phyloP scores from a whole-genome alignment of 345 rosid genomes.

The Populus deltoides region DNA sequence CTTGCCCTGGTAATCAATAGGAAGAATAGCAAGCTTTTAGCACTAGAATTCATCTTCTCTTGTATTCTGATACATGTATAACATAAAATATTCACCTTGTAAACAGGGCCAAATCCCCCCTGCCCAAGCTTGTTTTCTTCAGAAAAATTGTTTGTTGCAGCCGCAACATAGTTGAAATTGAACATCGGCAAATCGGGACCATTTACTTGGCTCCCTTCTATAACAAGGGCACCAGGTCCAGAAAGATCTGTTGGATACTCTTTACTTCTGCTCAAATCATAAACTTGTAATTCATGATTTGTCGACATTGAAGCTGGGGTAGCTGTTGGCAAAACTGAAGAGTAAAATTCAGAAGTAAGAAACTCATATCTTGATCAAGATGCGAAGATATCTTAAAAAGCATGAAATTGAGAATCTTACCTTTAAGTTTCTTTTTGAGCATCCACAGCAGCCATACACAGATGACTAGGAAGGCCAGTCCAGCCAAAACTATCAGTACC shows the following conservation, averaged over 20 bases:
- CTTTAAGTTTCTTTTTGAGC: slow-evolving; percentile 41
- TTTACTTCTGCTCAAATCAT: slow-evolving; percentile 24
- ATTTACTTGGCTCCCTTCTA: slow-evolving; percentile 44
- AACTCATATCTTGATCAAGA: background rate
- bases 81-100: background rate
- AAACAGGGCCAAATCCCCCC: background rate
- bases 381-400: too few species aligned
- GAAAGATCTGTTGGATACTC: slow-evolving; percentile 48
- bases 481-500: slow-evolving; percentile 36
- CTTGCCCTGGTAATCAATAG: background rate
- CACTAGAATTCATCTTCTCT: background rate
- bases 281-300: slow-evolving; percentile 27
- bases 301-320: slow-evolving; percentile 24
- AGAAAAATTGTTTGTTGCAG: background rate
- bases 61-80: background rate
- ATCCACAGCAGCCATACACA: slow-evolving; percentile 42
- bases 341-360: background rate
- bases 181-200: slow-evolving; percentile 52
- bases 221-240: slow-evolving; percentile 32
- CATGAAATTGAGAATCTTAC: slow-evolving; percentile 25
- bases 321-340: slow-evolving; percentile 25
- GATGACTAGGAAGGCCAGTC: slow-evolving; percentile 33
- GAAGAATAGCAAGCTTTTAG: background rate
- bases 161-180: slow-evolving; percentile 39
- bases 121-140: background rate